These are phyloP conservation scores for Dothistroma pini DNA, from an alignment of 2,329 filamentous ascomycete genomes.

Conservation along the genomic window DNA sequence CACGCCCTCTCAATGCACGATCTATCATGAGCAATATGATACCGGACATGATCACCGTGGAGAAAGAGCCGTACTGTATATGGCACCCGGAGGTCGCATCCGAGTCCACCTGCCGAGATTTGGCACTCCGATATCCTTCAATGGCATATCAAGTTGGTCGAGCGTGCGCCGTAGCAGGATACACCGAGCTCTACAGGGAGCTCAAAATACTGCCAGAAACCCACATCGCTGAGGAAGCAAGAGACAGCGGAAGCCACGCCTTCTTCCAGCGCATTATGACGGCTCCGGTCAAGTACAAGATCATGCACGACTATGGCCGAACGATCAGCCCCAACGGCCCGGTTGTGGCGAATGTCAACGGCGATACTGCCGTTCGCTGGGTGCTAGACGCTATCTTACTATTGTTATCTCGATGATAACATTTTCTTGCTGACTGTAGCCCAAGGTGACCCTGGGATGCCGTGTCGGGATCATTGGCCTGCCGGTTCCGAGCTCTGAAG, in stretches of 20 bases:
- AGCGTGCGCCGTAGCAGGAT: constrained; percentile 42
- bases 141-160: constrained; percentile 39
- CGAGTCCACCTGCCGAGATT: constrained; percentile 37
- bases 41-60: constrained; percentile 27
- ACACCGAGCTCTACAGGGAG: constrained; percentile 36
- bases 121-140: constrained; percentile 33
- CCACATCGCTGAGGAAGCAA: constrained; percentile 42
- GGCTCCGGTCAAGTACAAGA: constrained; percentile 7
- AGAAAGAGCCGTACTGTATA: constrained; percentile 41
- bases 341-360: constrained; percentile 31
- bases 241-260: constrained; percentile 26
- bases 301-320: constrained; percentile 40
- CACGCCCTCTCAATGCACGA: constrained; percentile 34
- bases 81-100: constrained; percentile 40
- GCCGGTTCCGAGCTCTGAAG: no score
- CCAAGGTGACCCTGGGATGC: no score
- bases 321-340: constrained; percentile 19
- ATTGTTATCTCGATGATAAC: no score
- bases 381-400: constrained; percentile 17
- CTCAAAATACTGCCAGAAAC: constrained; percentile 40
- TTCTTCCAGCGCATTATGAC: constrained; percentile 32
- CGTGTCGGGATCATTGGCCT: no score
- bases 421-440: no score
- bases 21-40: constrained; percentile 39
- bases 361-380: constrained; percentile 35